A percentile compares a stretch with the other conserved stretches of the same genome.
Conservation (phyloP, 148 eudicot species). For the Heliosperma pusillum region DNA sequence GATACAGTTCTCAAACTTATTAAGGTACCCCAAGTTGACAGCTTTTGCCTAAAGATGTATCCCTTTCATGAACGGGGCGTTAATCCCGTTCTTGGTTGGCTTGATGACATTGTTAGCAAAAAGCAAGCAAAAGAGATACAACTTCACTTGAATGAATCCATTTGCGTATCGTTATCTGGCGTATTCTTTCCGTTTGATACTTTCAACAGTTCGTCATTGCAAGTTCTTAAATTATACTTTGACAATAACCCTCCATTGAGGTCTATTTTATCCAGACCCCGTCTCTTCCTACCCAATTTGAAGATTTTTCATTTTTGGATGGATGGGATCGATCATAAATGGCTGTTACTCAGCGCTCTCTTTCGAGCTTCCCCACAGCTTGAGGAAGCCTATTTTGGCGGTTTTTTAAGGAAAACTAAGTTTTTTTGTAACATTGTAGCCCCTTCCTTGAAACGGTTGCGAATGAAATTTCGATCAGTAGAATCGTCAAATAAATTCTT, state of each 20-base stretch:
- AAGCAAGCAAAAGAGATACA: not conserved
- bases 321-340: not conserved
- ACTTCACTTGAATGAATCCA: not conserved
- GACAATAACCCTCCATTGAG: not conserved
- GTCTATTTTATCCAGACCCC: not conserved
- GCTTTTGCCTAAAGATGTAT: not conserved
- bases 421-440: no score
- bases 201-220: conserved; percentile 1
- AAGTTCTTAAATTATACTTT: not conserved
- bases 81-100: not conserved
- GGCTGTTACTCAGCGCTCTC: no score
- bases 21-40: no score
- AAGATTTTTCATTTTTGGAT: not conserved
- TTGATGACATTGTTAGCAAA: not conserved
- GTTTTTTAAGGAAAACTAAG: no score
- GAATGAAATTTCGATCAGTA: not conserved
- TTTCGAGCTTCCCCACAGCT: no score
- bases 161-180: not conserved
- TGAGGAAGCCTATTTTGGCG: no score
- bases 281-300: not conserved
- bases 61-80: not conserved
- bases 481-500: not conserved
- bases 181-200: not conserved
- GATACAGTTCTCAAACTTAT: no score
- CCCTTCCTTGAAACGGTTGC: not conserved